phyloP scores from a whole-genome alignment of 306 rosid species.

The Vigna hirtella region DNA sequence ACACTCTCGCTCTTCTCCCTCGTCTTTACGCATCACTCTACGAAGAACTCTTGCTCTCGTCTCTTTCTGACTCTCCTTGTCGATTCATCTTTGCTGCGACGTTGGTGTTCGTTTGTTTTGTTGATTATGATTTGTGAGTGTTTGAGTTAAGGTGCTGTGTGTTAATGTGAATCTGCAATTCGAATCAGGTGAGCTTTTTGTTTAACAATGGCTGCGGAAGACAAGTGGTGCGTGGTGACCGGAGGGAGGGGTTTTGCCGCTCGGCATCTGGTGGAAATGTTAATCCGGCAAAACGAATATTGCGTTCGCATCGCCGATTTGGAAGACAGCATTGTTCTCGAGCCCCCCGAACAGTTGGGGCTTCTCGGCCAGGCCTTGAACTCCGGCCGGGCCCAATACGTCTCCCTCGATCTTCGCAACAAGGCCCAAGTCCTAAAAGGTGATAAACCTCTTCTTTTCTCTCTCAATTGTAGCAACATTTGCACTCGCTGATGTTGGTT shows the following conservation, averaged over 20 bases:
- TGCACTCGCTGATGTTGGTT: background rate
- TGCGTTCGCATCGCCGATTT: slow-evolving; percentile 84
- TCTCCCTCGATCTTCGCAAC: slow-evolving; percentile 75
- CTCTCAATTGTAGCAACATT: background rate
- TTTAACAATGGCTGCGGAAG: slow-evolving; percentile 53
- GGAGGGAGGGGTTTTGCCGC: slow-evolving; percentile 99
- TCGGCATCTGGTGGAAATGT: slow-evolving; percentile 85
- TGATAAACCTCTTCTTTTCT: background rate
- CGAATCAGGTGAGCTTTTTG: background rate
- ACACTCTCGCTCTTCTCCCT: too few relatives aligned
- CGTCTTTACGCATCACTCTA: too few relatives aligned
- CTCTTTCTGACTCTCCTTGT: too few relatives aligned
- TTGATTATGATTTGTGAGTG: too few relatives aligned
- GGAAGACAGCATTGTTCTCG: slow-evolving; percentile 66
- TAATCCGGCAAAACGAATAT: slow-evolving; percentile 58
- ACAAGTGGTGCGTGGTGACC: slow-evolving; percentile 86
- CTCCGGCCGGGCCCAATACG: slow-evolving; percentile 77
- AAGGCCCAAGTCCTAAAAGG: slow-evolving; percentile 78
- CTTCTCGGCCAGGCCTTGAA: slow-evolving; percentile 74
- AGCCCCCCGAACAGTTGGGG: slow-evolving; percentile 66
- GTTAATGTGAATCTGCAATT: too few relatives aligned
- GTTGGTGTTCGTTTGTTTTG: too few relatives aligned
- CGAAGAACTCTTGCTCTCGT: too few relatives aligned
- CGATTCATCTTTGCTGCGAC: too few relatives aligned
- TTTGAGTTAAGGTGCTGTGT: too few relatives aligned